Evolutionary conservation across 2,329 filamentous ascomycete genomes (phyloP).

Genomic region (Cryphonectria radicalis): DNA sequence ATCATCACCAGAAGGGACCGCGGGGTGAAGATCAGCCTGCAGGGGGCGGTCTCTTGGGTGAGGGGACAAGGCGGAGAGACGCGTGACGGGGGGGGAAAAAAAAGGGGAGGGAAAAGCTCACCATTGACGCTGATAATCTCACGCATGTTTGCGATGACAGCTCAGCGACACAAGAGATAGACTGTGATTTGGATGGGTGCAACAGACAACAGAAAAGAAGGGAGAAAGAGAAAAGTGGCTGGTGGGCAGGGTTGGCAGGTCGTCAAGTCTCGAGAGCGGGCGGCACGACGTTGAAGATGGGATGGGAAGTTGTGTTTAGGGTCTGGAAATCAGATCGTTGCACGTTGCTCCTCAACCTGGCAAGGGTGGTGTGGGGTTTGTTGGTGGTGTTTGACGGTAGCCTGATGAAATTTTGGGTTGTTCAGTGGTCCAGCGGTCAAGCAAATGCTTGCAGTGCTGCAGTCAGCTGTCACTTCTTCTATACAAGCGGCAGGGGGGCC

Average conservation of each 20-base stretch:
- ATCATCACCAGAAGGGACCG: constrained; percentile 20
- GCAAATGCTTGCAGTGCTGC: neutral
- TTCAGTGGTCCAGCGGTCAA: neutral
- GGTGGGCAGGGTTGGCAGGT: constrained; percentile 24
- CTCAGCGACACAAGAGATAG: constrained; percentile 20
- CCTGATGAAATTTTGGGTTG: constrained; percentile 9
- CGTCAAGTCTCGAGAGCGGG: constrained; percentile 34
- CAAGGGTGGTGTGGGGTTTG: constrained; percentile 13
- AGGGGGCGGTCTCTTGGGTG: constrained; percentile 46
- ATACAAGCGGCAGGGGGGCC: neutral
- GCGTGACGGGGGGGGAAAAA: constrained; percentile 33
- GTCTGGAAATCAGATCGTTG: constrained; percentile 14
- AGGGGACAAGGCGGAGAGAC: constrained; percentile 39
- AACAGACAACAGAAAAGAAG: constrained; percentile 41
- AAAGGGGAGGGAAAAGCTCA: constrained; percentile 53
- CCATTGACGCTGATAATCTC: constrained; percentile 99
- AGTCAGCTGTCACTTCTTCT: constrained; percentile 2
- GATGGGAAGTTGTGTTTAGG: constrained; percentile 25
- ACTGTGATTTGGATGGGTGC: constrained; percentile 37
- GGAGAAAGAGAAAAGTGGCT: constrained; percentile 31
- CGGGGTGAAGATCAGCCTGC: constrained; percentile 31
- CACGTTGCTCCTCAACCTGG: constrained; percentile 10
- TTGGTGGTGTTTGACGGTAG: constrained; percentile 7
- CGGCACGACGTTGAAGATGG: constrained; percentile 26
- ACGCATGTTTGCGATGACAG: constrained; percentile 75